Evolutionary conservation across 495 filamentous ascomycete genomes (phyloP).

Genomic region (Tuber melanosporum): DNA sequence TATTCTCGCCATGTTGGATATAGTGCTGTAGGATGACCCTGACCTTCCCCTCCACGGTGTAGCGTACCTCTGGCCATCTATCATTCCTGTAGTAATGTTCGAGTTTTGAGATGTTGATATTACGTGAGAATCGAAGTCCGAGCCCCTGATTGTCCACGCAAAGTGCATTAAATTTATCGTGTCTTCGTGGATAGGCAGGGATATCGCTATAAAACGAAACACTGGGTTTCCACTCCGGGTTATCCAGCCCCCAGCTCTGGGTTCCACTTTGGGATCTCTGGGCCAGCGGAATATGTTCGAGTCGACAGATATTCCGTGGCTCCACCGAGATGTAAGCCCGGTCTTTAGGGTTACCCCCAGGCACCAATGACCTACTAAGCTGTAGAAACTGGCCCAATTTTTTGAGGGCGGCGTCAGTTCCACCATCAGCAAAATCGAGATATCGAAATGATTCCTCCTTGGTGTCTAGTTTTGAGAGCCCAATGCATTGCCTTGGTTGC

Average conservation of each 20-base stretch:
- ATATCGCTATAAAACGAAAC: background rate
- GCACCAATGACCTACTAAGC: background rate
- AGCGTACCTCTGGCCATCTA: background rate
- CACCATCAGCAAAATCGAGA: background rate
- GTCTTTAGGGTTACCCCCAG: no score
- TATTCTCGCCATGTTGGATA: background rate
- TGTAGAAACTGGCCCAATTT: background rate
- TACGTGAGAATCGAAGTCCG: background rate
- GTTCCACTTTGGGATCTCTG: background rate
- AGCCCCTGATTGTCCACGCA: background rate
- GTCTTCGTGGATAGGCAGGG: background rate
- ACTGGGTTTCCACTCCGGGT: background rate
- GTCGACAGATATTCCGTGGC: background rate
- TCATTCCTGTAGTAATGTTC: background rate
- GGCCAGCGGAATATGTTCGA: background rate
- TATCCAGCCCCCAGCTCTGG: background rate
- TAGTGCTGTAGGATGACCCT: background rate
- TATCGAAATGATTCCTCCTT: background rate
- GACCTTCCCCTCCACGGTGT: background rate
- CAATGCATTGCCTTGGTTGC: no score
- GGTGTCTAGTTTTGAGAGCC: background rate
- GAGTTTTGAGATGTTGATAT: background rate
- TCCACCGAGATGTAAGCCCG: background rate
- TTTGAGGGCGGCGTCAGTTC: background rate
- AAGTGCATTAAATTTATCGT: background rate